Conservation (phyloP, 345 rosid genomes). For the Bretschneidera sinensis region DNA sequence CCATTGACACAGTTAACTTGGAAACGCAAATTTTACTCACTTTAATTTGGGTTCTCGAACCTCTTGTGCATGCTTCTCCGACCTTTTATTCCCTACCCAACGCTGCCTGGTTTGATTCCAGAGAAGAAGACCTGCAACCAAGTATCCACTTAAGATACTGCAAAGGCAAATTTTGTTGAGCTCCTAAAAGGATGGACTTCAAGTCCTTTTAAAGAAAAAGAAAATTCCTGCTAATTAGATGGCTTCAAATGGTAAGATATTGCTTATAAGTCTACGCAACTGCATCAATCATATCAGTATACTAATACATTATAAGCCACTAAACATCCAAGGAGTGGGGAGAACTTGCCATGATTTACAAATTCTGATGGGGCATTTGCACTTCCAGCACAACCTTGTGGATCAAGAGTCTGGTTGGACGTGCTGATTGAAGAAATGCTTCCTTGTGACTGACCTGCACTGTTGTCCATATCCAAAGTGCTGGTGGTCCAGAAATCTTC, state of each 20-base stretch:
- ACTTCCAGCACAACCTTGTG: conserved; percentile 31
- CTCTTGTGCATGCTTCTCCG: conserved; percentile 21
- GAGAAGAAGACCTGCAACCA: conserved; percentile 61
- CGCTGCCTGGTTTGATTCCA: conserved; percentile 82
- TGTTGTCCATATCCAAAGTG: conserved; percentile 62
- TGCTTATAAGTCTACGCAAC: background rate
- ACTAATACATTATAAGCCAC: background rate
- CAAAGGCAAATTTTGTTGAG: conserved; percentile 3
- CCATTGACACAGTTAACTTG: no score
- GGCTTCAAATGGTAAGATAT: background rate
- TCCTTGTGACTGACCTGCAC: conserved; percentile 59
- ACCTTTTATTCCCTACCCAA: conserved; percentile 61
- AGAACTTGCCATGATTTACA: conserved; percentile 65
- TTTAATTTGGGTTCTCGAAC: conserved; percentile 56
- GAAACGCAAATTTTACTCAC: conserved; percentile 27
- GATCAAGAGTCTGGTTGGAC: conserved; percentile 44
- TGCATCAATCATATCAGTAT: background rate
- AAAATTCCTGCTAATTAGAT: background rate
- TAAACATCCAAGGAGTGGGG: conserved; percentile 5
- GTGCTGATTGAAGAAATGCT: conserved; percentile 61
- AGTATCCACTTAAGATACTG: background rate
- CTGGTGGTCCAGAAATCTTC: conserved; percentile 72
- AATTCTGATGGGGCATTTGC: conserved; percentile 43
- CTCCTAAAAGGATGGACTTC: background rate
- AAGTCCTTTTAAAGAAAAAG: background rate